Base-by-base conservation (phyloP, 2,329 filamentous ascomycete species). In the Hypoxylon sp. region DNA sequence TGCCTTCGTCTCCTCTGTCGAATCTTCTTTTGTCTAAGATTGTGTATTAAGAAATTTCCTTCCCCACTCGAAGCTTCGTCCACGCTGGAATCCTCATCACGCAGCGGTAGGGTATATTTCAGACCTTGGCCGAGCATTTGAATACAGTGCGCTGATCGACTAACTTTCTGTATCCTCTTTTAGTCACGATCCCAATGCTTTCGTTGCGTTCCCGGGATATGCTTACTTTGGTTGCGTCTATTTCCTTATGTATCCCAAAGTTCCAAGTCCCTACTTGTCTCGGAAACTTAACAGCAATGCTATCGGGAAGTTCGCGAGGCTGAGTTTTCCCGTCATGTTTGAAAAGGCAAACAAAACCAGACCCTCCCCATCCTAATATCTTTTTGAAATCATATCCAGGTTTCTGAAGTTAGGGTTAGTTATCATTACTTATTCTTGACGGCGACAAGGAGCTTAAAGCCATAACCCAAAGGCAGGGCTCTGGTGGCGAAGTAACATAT, bases 91-190 rank as follows among this genome's bases (percentile, higher is more conserved):
- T 74, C 72, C 2, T 61, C 33, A 14, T 14, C 5, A 0, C n/a
- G 7, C 18, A 16, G 33, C 6, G 2, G 6, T 14, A 2, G 0
- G 32, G 22, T 20, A 38, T 28, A 20, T 38, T 53, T 28, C 12
- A 14, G 45, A 64, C 46, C 18, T 50, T 9, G 3, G 61, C 57
- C 56, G 9, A 72, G 55, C 1, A 64, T 5, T 50, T 71, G 71
- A 11, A 73, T 49, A 28, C 64, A 68, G 32, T 72, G 72, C 8
- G 72, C 72, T 9, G 72, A 71, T 18, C 40, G 49, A 38, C 50
- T 60, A 3, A 73, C 51, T 68, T 72, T 72, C 72, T 73, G 44
- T 11, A 8, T 36, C 9, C n/a, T n/a, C 6, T 16, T 18, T 24
- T 48, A 26, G 60, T 68, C 40, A 64, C 45, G 32, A 55, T 26